phyloP scores from a whole-genome alignment of 78 protist species.

The Dictyostelium intermedium region DNA sequence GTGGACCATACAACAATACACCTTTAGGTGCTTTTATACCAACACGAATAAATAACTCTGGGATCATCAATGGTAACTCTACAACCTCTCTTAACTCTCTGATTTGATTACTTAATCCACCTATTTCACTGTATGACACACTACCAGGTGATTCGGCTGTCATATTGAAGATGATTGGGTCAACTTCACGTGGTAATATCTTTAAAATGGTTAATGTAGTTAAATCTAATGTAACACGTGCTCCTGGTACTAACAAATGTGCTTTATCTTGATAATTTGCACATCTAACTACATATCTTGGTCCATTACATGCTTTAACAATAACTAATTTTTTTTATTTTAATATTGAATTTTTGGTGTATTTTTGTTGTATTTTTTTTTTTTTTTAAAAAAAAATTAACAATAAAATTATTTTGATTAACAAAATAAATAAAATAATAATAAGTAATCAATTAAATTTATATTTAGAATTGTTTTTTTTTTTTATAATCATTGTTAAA shows the following conservation, averaged over 20 bases:
- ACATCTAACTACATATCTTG: conserved; percentile 99
- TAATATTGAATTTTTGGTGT: no score
- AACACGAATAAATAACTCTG: conserved; percentile 98
- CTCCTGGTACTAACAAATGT: conserved; percentile 91
- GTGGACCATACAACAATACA: conserved; percentile 99
- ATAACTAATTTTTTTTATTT: conserved; percentile 81
- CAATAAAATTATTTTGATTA: background rate
- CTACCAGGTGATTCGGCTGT: conserved; percentile 92
- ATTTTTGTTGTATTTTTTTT: no score
- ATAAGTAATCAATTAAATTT: background rate
- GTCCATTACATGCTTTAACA: conserved; percentile 99
- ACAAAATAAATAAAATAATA: background rate
- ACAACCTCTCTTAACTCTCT: conserved; percentile 98
- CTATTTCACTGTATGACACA: conserved; percentile 90
- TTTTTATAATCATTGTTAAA: no score
- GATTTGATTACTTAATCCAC: conserved; percentile 98
- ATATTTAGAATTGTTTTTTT: background rate
- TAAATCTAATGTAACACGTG: conserved; percentile 99
- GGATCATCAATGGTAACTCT: conserved; percentile 99
- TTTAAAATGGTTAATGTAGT: conserved; percentile 99
- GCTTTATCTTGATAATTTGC: conserved; percentile 85
- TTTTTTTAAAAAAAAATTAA: background rate
- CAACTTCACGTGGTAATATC: conserved; percentile 98
- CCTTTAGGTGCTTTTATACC: conserved; percentile 99
- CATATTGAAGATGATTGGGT: conserved; percentile 99